Base-by-base conservation (phyloP, 768 basidiomycete genomes). In the Trametes coccinea region DNA sequence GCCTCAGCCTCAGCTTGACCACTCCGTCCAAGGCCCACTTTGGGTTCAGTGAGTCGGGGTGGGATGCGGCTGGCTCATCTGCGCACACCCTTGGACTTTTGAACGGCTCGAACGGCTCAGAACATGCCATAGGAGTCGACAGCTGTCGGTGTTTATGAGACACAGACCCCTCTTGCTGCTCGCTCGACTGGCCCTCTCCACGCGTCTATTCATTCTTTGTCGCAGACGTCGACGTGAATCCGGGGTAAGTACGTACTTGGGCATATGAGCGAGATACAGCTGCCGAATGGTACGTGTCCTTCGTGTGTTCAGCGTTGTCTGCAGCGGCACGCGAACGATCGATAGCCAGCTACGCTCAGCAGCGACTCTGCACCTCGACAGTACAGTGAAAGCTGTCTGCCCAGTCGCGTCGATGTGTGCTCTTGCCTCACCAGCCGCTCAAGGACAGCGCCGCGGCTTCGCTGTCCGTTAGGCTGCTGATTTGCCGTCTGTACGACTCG, bases 171-270 rank as follows among this genome's bases (percentile, higher is more conserved):
- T 55, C 56, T 4, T 1, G 14, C 14, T 43, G 13, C 56, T 31
- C 30, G 29, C 29, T 45, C 37, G 22, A 40, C 39, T 22, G 30
- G 34, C 52, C 30, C 17, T 29, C 47, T 45, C 16, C 62, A 57
- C 56, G 56, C 47, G 53, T 59, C 53, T 48, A 43, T 57, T 49
- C 52, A 55, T 53, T 37, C 16, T 29, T 40, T 52, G 56, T 49
- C 52, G 56, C 14, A 50, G 54, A 56, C 33, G 31, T 33, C 31
- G 47, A 33, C 40, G 60, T 53, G 47, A 56, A 52, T 57, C 55
- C 50, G 48, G 57, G 57, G 57, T 39, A 44, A 8, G 22, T 22
- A 22, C 22, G 22, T 22, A 22, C 22, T 22, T 22, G 22, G 22
- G 22, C 22, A 22, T 22, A 22, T 22, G 22, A 22, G 22, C 22